These are phyloP conservation scores for Yarrowia hollandica DNA, from an alignment of 805 yeast genomes.

Conservation along the genomic window DNA sequence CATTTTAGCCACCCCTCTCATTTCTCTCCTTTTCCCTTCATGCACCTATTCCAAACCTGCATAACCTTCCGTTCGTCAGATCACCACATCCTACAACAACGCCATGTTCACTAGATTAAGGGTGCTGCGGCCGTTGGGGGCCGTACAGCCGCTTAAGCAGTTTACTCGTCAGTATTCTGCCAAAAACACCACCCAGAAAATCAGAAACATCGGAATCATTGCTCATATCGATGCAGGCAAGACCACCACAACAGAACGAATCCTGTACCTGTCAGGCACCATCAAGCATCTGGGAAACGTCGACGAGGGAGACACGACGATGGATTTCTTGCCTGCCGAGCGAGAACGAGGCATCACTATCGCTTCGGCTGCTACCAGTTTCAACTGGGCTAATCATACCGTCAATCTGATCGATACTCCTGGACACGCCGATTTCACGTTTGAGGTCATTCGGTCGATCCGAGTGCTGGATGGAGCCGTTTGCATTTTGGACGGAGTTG, in stretches of 20 bases:
- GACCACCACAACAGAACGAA: constrained; percentile 94
- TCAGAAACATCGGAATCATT: constrained; percentile 89
- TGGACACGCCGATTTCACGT: constrained; percentile 96
- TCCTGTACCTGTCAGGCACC: constrained; percentile 86
- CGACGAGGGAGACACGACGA: constrained; percentile 94
- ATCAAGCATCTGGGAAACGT: constrained; percentile 82
- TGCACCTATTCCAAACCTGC: no score
- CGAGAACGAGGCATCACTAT: constrained; percentile 92
- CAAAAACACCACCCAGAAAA: constrained; percentile 31
- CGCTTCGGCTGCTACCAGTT: constrained; percentile 91
- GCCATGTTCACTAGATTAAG: background rate
- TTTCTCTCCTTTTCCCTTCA: no score
- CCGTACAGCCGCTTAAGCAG: background rate
- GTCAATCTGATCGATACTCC: constrained; percentile 95
- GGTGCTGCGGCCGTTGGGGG: background rate
- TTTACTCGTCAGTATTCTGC: background rate
- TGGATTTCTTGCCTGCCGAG: constrained; percentile 88
- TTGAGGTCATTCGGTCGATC: constrained; percentile 86
- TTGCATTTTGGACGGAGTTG: constrained; percentile 89
- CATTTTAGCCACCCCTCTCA: no score
- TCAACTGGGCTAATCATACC: constrained; percentile 76
- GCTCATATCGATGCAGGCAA: constrained; percentile 99
- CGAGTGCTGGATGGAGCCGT: constrained; percentile 94
- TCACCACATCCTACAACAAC: background rate
- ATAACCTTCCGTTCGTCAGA: no score